Evolutionary conservation across 441 rosid genomes (phyloP), one percentile per base, ranked within the genome.

Genomic region (Euphorbia celastroides): DNA sequence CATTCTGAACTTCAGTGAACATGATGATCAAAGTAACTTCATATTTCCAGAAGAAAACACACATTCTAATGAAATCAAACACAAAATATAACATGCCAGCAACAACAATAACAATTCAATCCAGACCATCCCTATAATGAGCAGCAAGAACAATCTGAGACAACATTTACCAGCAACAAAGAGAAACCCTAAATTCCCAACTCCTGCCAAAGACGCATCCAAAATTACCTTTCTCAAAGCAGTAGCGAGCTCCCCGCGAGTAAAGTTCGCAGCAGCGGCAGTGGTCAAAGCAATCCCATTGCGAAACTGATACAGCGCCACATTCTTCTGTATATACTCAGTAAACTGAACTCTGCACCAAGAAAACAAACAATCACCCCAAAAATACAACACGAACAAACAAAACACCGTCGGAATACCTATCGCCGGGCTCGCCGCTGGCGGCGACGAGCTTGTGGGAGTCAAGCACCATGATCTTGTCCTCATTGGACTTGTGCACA

Each of bases 171-270:
- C n/a, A n/a, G n/a, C n/a, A n/a, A n/a, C n/a, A n/a, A n/a, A n/a
- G n/a, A n/a, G n/a, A n/a, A n/a, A n/a, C n/a, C n/a, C n/a, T n/a
- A n/a, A n/a, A n/a, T n/a, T n/a, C n/a, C n/a, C n/a, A 60, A 67
- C 30, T n/a, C n/a, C n/a, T n/a, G 41, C 60, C 36, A n/a, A n/a
- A n/a, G n/a, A 36, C 48, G 57, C n/a, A 60, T 20, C 54, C 6
- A n/a, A n/a, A n/a, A n/a, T n/a, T n/a, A 88, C 98, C 97, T 93
- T 93, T 51, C 97, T 81, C 80, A 88, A 75, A 46, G 98, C 97
- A n/a, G 98, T 80, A 32, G 98, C 96, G 25, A 93, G 96, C 82
- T 90, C 98, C 38, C 95, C 92, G 6, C 96, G 89, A 22, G 93
- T 90, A 67, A 88, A 93, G 62, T 88, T 87, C 0, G 97, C 97